Base-by-base conservation (phyloP, 768 basidiomycete species). In the Tulasnella sp. region DNA sequence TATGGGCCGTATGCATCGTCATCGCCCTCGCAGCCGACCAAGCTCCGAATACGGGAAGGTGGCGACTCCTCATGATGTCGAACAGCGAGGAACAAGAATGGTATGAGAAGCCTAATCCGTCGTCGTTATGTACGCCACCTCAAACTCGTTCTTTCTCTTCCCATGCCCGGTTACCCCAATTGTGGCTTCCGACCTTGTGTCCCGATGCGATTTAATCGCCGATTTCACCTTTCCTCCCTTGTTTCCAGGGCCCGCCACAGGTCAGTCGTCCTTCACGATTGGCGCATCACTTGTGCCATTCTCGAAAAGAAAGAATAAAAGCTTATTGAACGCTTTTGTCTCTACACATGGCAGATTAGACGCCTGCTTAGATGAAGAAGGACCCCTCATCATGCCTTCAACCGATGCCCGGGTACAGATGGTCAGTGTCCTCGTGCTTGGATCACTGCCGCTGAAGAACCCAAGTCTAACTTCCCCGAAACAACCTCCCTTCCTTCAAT, bases 11-110 rank as follows among this genome's bases (percentile, higher is more conserved):
- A 18, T 86, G 86, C 76, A 78, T 87, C 62, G 85, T 87, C 44
- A 82, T 88, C 27, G 86, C 86, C 9, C 81, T 87, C 21, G 87
- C 86, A 0, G 82, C 87, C 19, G 86, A 88, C 77, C 87, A 88
- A 82, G 82, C 82, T 52, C 85, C 86, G 7, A 76, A 82, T 12
- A 87, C 87, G 0, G 82, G 84, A 2, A 80, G 87, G 80, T 88
- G 87, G 87, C 81, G 87, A n/a, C 78, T 88, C 44, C 80, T 88
- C 48, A 80, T 88, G 42, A 87, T 88, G 87, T 85, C 84, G 3
- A 86, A 87, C 78, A 68, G 82, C 36, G 87, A 88, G 79, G 87
- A 87, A 81, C 81, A 85, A 75, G 84, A 86, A n/a, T 87, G 87
- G 87, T 80, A 18, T 34, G 62, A 18, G 19, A 18, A 36, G 34